Conservation (phyloP, 768 basidiomycete species). For the Chalciporus sphaerocephalus region DNA sequence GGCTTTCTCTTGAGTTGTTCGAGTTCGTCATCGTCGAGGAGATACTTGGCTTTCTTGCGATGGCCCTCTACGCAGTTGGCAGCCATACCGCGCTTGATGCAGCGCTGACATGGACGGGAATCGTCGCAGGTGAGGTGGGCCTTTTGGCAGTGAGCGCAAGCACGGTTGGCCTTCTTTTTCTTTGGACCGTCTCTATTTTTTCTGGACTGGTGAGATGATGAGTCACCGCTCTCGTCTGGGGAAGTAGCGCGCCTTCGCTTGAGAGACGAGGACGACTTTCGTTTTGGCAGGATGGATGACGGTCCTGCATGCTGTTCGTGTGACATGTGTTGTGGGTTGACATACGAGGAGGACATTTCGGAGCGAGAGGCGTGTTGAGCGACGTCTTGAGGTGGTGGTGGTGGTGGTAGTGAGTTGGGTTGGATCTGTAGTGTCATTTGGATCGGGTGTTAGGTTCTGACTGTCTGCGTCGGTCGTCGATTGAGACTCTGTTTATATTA, state of each 20-base stretch:
- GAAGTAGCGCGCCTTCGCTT: slow-evolving; percentile 65
- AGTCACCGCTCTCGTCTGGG: slow-evolving; percentile 53
- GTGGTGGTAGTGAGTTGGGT: slow-evolving; percentile 6
- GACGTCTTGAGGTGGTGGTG: not conserved
- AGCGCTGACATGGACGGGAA: slow-evolving; percentile 92
- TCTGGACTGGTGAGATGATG: slow-evolving; percentile 39
- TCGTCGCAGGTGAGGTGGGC: slow-evolving; percentile 99
- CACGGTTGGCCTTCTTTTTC: slow-evolving; percentile 93
- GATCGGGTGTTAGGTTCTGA: too few species aligned
- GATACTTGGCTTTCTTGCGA: slow-evolving; percentile 97
- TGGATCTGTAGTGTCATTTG: slow-evolving; percentile 10
- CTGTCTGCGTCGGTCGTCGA: too few species aligned
- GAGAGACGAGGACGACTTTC: slow-evolving; percentile 38
- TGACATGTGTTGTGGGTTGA: slow-evolving; percentile 42
- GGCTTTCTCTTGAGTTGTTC: slow-evolving; percentile 40
- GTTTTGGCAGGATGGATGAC: slow-evolving; percentile 22
- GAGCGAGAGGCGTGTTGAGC: not conserved
- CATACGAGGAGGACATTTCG: slow-evolving; percentile 27
- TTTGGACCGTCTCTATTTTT: slow-evolving; percentile 73
- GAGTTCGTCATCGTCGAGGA: slow-evolving; percentile 90
- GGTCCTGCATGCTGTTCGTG: slow-evolving; percentile 37
- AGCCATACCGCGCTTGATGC: slow-evolving; percentile 89
- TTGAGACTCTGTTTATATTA: slow-evolving; percentile 6
- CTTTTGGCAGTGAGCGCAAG: slow-evolving; percentile 95
- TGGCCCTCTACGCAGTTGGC: slow-evolving; percentile 89